These are phyloP conservation scores for Pseudonitzschia multiseries DNA, from an alignment of 108 stramenopile genomes.

Conservation along the genomic window DNA sequence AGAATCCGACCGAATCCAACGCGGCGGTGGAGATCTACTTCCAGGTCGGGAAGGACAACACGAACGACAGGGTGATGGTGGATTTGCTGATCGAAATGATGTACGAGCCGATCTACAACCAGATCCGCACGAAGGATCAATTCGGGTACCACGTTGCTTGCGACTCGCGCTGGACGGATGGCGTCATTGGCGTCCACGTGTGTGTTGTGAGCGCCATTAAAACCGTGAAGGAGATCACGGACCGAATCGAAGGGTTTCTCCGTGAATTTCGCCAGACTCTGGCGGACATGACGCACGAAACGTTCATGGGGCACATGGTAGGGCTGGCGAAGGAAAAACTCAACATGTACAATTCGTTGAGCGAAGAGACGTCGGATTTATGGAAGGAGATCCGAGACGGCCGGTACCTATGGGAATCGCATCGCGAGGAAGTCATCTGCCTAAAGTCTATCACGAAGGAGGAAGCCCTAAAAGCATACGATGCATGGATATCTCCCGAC, in stretches of 20 bases:
- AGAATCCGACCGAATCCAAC: slow-evolving; percentile 71
- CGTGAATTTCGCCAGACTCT: slow-evolving; percentile 52
- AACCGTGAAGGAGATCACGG: slow-evolving; percentile 55
- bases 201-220: slow-evolving; percentile 62
- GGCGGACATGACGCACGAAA: slow-evolving; percentile 51
- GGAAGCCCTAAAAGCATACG: slow-evolving; percentile 61
- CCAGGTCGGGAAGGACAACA: slow-evolving; percentile 76
- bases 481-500: slow-evolving; percentile 69
- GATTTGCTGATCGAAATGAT: slow-evolving; percentile 75
- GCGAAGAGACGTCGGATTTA: slow-evolving; percentile 58
- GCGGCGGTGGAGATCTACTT: slow-evolving; percentile 83
- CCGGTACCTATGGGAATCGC: slow-evolving; percentile 62
- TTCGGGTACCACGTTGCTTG: slow-evolving; percentile 57
- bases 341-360: slow-evolving; percentile 73
- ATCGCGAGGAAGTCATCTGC: slow-evolving; percentile 64
- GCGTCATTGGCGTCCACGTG: slow-evolving; percentile 78
- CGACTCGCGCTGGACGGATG: slow-evolving; percentile 61
- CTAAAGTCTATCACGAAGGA: slow-evolving; percentile 62
- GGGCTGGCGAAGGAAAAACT: slow-evolving; percentile 78
- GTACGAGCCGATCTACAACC: slow-evolving; percentile 79
- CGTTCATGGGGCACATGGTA: slow-evolving; percentile 68
- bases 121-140: slow-evolving; percentile 73
- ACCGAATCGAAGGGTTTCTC: slow-evolving; percentile 71
- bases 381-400: slow-evolving; percentile 75
- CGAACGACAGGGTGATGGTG: slow-evolving; percentile 57